phyloP scores from a whole-genome alignment of 2,329 filamentous ascomycete genomes.

The Raffaelea ambrosiae region DNA sequence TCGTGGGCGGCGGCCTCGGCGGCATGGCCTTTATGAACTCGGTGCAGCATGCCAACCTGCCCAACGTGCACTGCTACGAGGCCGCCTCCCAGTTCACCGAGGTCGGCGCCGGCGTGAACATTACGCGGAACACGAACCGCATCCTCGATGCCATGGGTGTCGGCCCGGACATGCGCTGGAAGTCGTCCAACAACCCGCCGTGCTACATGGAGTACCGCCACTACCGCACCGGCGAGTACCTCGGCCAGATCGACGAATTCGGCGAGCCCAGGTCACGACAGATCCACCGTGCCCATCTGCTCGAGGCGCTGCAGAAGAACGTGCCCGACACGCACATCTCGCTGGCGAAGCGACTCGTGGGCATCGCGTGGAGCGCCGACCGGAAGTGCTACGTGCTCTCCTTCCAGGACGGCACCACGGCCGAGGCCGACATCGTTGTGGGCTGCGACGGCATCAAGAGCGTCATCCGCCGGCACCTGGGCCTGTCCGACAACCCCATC shows the following conservation, averaged over 20 bases:
- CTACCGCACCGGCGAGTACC: slow-evolving; percentile 20
- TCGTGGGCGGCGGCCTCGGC: slow-evolving; percentile 30
- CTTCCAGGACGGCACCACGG: slow-evolving; percentile 19
- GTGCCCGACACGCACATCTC: slow-evolving; percentile 5
- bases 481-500: slow-evolving; percentile 32
- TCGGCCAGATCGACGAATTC: slow-evolving; percentile 12
- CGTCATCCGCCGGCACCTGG: slow-evolving; percentile 39
- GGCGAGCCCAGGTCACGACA: slow-evolving; percentile 10
- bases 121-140: slow-evolving; percentile 25
- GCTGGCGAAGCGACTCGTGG: slow-evolving; percentile 7
- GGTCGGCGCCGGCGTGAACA: slow-evolving; percentile 25
- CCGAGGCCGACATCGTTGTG: slow-evolving; percentile 33
- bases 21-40: slow-evolving; percentile 26
- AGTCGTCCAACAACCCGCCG: slow-evolving; percentile 8
- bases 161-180: slow-evolving; percentile 15
- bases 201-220: slow-evolving; percentile 20
- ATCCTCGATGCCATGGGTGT: slow-evolving; percentile 24
- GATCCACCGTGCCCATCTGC: slow-evolving; percentile 11
- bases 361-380: slow-evolving; percentile 3
- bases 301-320: slow-evolving; percentile 5
- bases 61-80: slow-evolving; percentile 24
- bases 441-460: slow-evolving; percentile 60
- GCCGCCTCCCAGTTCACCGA: slow-evolving; percentile 23
- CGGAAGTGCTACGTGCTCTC: slow-evolving; percentile 8
- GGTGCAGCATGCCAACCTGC: slow-evolving; percentile 22